Base-by-base conservation (phyloP, 208 protist species). In the Porcisia deanei region DNA sequence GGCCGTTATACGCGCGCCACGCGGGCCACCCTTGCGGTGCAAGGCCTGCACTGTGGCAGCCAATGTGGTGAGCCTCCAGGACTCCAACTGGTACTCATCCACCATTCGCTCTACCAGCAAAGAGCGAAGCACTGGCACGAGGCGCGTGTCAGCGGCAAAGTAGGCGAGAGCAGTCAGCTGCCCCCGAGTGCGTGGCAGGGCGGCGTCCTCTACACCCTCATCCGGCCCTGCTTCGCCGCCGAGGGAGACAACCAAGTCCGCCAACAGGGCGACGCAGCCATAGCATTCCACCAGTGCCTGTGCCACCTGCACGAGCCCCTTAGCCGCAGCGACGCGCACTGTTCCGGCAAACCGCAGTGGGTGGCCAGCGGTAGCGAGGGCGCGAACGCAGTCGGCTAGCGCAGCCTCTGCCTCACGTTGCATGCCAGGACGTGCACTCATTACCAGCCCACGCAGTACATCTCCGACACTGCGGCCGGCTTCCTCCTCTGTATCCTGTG, bases 261-360 rank as follows among this genome's bases (percentile, higher is more conserved):
- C 85, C 60, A 83, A 54, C 7, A 95, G 52, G 25, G 82, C 73
- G 54, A 64, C 63, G 10, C 75, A 54, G 20, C 91, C 91, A 75
- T 96, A 96, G 77, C 85, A 88, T 65, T 91, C 83, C 25, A 94
- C 47, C 0, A 96, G 63, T 16, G 81, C 79, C 41, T 80, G 34
- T 47, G 87, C 84, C n/a, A 83, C 82, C 41, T 70, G 64, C 59
- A 76, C 12, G n/a, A 92, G 61, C 47, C 85, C 79, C 34, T 87
- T 84, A 16, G 71, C 72, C 12, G 84, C 82, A 45, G 89, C 91
- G 9, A 63, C 58, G 20, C 88, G 87, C 37, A 92, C 70, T 34
- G 88, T 83, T 25, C 71, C 67, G 4, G 84, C 84, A 39, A 78
- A 92, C 5, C 83, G 76, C 60, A 85, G 89, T 30, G 85, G 84